These are phyloP conservation scores for Symbiodinium pilosum DNA, from an alignment of 73 alveolate species.

Conservation along the genomic window DNA sequence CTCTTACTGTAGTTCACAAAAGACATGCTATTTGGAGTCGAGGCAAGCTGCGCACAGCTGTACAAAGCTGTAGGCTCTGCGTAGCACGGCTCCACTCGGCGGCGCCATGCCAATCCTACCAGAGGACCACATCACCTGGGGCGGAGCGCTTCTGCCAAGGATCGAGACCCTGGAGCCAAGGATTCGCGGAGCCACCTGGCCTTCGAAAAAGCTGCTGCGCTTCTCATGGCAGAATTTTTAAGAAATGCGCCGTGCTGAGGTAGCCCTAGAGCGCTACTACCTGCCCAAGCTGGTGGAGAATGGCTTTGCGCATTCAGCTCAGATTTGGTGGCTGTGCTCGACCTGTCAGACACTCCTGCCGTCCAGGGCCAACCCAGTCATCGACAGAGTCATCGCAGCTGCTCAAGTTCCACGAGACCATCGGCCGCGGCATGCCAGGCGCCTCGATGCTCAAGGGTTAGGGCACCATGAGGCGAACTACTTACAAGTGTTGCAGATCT, in stretches of 20 bases:
- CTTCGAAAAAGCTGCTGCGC: background rate
- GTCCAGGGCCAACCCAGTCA: constrained; percentile 25
- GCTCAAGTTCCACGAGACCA: background rate
- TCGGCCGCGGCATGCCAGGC: background rate
- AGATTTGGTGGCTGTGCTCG: background rate
- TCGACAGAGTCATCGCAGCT: constrained; percentile 36
- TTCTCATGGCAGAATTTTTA: background rate
- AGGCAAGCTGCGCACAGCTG: no score
- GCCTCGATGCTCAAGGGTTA: background rate
- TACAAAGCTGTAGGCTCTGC: no score
- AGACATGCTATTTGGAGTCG: no score
- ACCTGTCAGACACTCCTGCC: background rate
- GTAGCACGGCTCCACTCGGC: no score
- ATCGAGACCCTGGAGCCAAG: constrained; percentile 26
- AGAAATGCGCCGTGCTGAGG: background rate
- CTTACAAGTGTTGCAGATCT: background rate
- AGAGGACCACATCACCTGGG: constrained; percentile 58
- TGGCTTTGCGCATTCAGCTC: constrained; percentile 14
- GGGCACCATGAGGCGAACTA: background rate
- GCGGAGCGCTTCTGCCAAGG: constrained; percentile 55
- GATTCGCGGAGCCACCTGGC: constrained; percentile 4
- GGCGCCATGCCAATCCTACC: constrained; percentile 31
- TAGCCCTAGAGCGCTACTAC: constrained; percentile 43
- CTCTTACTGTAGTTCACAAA: no score
- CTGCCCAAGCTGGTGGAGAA: constrained; percentile 44